phyloP scores from a whole-genome alignment of 208 protist genomes.

The Vickermania ingenoplastis region DNA sequence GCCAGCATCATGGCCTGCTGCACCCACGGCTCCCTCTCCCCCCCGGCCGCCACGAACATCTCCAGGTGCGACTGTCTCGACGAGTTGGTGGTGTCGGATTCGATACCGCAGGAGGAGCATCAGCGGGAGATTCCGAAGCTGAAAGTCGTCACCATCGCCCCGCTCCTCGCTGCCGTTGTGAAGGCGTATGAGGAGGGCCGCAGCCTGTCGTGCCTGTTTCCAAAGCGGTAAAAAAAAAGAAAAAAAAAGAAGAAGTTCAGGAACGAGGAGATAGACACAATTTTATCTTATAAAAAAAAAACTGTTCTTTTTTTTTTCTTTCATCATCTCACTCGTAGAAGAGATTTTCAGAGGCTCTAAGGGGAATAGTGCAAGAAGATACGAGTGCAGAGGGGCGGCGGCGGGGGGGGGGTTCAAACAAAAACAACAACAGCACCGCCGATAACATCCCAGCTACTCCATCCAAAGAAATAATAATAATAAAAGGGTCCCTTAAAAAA shows the following conservation, averaged over 20 bases:
- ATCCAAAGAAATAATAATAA: too few species aligned
- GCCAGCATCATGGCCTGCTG: slow-evolving; percentile 86
- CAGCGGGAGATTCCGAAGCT: slow-evolving; percentile 66
- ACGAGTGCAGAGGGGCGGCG: too few species aligned
- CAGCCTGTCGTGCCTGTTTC: slow-evolving; percentile 65
- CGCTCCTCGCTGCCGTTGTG: slow-evolving; percentile 75
- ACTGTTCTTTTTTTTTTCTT: slow-evolving; percentile 6
- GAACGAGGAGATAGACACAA: too few species aligned
- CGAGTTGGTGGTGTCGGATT: slow-evolving; percentile 90
- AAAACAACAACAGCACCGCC: too few species aligned
- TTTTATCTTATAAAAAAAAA: too few species aligned
- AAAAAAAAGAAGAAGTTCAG: slow-evolving; percentile 4
- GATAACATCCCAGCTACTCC: too few species aligned
- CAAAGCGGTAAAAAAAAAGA: slow-evolving; percentile 4
- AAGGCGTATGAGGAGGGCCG: slow-evolving; percentile 57
- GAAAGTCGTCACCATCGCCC: slow-evolving; percentile 83
- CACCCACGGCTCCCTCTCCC: slow-evolving; percentile 92
- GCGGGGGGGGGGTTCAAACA: too few species aligned
- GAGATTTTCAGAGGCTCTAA: too few species aligned
- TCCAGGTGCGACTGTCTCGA: slow-evolving; percentile 78
- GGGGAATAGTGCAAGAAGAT: too few species aligned
- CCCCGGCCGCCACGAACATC: slow-evolving; percentile 77
- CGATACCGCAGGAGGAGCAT: slow-evolving; percentile 87
- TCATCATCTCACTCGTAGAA: too few species aligned
- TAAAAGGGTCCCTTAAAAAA: too few species aligned